Evolutionary conservation across 2,329 filamentous ascomycete genomes (phyloP), one percentile per base, ranked within the genome.

Genomic region (Aureobasidium musti): DNA sequence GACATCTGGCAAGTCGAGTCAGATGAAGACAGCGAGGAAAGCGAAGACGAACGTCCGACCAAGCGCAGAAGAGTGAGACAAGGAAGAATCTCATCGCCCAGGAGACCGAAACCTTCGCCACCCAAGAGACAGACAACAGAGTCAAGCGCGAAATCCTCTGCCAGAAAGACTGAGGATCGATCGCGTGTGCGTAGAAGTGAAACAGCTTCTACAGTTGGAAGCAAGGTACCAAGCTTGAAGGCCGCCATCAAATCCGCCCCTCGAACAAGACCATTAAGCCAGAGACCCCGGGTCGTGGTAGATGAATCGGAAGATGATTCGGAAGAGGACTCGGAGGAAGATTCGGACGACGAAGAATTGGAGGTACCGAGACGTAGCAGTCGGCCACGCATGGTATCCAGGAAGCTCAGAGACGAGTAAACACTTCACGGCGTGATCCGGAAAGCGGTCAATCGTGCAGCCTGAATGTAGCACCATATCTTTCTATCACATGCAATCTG

Each of bases 51-150:
- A 8, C 61, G 61, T 6, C 61, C 61, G 2, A 41, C 21, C 2
- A 64, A 64, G 35, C 61, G 61, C 11, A 37, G 19, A 11, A 52
- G n/a, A n/a, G n/a, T n/a, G n/a, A n/a, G 60, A 63, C 30, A 11
- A 21, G 37, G 30, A 11, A 47, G 37, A n/a, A n/a, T 37, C 0
- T 10, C 57, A 6, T 28, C 57, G 10, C 14, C 45, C 7, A n/a
- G 39, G 13, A 54, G n/a, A 26, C 30, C 28, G 28, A 49, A 14
- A 43, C 14, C 11, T 19, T 5, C 28, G 2, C 17, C 39, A 17
- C 17, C 11, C 13, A 43, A 59, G 54, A 19, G 14, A 17, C 37
- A 45, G 39, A 33, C 56, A 33, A 4, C 21, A 17, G 35, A 39
- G 35, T 17, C 35, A 3, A 39, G 35, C 11, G 28, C 10, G 21